Evolutionary conservation across 768 basidiomycete species (phyloP).

Genomic region (Podaxis sp.): DNA sequence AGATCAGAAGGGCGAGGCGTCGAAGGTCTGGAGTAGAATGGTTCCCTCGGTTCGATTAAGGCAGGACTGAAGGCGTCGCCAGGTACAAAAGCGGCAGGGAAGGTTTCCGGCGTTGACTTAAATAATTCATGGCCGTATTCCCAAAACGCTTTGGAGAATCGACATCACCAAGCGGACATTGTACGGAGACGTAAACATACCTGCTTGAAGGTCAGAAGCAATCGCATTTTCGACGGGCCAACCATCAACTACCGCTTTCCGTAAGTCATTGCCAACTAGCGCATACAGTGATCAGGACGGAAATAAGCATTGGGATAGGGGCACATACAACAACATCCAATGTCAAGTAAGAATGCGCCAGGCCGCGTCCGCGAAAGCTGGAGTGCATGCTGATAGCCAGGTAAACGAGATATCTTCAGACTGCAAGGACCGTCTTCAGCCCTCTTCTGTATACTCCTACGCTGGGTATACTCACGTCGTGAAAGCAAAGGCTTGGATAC

Average conservation of each 20-base stretch:
- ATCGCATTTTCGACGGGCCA: conserved; percentile 35
- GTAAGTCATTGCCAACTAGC: conserved; percentile 38
- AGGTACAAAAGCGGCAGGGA: conserved; percentile 52
- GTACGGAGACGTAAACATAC: conserved; percentile 15
- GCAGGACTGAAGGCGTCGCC: conserved; percentile 52
- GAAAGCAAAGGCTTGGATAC: conserved; percentile 22
- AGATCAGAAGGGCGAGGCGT: conserved; percentile 4
- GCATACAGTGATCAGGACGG: neutral
- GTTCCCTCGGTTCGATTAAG: conserved; percentile 34
- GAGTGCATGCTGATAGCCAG: conserved; percentile 31
- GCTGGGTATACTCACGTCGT: neutral
- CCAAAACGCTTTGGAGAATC: conserved; percentile 47
- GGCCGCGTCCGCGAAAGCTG: conserved; percentile 23
- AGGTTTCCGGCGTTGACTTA: conserved; percentile 45
- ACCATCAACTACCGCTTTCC: conserved; percentile 38
- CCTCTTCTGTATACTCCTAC: neutral
- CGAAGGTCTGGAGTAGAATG: conserved; percentile 16
- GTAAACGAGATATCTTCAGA: conserved; percentile 33
- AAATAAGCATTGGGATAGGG: neutral
- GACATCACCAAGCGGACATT: neutral
- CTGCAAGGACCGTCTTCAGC: conserved; percentile 9
- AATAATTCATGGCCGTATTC: conserved; percentile 62
- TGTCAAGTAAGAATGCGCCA: conserved; percentile 36
- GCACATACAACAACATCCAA: conserved; percentile 43
- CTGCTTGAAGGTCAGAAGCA: conserved; percentile 34